A percentile compares a stretch with the other conserved stretches of the same genome.
These are phyloP conservation scores for Pilasporangium apinafurcum DNA, from an alignment of 352 stramenopile species.

Conservation along the genomic window DNA sequence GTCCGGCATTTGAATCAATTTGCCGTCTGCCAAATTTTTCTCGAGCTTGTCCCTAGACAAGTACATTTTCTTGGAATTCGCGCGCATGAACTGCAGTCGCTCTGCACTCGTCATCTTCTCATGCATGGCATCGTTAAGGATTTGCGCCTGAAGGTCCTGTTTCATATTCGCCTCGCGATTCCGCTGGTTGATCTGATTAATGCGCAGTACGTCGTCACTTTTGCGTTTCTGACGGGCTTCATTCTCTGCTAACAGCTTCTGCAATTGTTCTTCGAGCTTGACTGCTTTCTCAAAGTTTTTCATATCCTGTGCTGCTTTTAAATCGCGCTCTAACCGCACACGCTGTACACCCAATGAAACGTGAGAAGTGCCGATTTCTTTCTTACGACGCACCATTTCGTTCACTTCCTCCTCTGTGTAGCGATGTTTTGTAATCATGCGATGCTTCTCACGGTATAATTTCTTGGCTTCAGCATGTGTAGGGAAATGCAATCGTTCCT, in stretches of 20 bases:
- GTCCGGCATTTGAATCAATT: slow-evolving; percentile 61
- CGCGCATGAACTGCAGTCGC: slow-evolving; percentile 76
- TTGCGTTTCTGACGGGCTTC: slow-evolving; percentile 68
- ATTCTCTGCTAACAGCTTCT: slow-evolving; percentile 58
- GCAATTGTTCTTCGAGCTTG: slow-evolving; percentile 56
- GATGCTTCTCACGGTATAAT: slow-evolving; percentile 51
- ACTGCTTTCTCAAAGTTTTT: slow-evolving; percentile 86
- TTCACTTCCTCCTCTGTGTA: slow-evolving; percentile 80
- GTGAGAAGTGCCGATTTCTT: slow-evolving; percentile 46
- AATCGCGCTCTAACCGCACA: slow-evolving; percentile 72
- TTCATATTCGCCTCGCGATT: slow-evolving; percentile 80
- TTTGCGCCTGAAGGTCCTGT: slow-evolving; percentile 71
- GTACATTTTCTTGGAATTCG: slow-evolving; percentile 83
- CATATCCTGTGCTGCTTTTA: slow-evolving; percentile 74
- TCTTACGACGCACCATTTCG: slow-evolving; percentile 73
- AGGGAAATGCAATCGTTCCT: slow-evolving; percentile 64
- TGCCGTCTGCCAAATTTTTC: slow-evolving; percentile 71
- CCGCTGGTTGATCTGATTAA: slow-evolving; percentile 81
- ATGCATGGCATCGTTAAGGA: slow-evolving; percentile 65
- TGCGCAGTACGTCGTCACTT: slow-evolving; percentile 73
- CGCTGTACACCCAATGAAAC: slow-evolving; percentile 73
- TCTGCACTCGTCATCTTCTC: slow-evolving; percentile 82
- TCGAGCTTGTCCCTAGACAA: slow-evolving; percentile 78
- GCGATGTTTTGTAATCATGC: slow-evolving; percentile 60
- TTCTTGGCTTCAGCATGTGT: slow-evolving; percentile 69